Conservation (phyloP, 768 basidiomycete species). For the Mycena epipterygia region DNA sequence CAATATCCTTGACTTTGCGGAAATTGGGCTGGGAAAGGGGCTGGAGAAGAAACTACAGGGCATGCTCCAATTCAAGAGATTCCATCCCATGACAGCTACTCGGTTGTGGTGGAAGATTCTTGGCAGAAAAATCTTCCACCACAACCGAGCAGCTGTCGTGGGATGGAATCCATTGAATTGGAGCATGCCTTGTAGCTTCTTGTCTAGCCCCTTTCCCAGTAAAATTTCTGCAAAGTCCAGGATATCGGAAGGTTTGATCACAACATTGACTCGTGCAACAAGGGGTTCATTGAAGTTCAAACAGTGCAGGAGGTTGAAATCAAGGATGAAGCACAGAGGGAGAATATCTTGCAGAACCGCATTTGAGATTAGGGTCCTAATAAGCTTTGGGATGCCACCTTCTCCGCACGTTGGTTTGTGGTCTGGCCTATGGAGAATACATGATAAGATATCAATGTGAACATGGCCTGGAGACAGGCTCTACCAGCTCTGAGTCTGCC, state of each 20-base stretch:
- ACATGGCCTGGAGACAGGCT: constrained; percentile 11
- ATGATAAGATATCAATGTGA: constrained; percentile 17
- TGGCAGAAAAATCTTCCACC: too few relatives aligned
- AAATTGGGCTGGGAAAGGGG: constrained; percentile 1
- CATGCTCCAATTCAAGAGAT: constrained; percentile 12
- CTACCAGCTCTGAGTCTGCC: constrained; percentile 11
- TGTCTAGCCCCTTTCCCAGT: background rate
- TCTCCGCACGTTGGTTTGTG: constrained; percentile 15
- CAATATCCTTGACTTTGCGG: constrained; percentile 3
- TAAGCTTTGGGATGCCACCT: constrained; percentile 16
- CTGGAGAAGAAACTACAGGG: constrained; percentile 5
- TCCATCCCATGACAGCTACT: background rate
- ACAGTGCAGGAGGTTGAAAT: constrained; percentile 8
- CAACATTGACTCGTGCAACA: constrained; percentile 10
- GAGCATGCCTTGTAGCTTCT: constrained; percentile 19
- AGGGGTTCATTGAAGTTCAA: background rate
- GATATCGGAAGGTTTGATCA: constrained; percentile 13
- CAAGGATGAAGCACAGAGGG: constrained; percentile 14
- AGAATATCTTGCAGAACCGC: constrained; percentile 3
- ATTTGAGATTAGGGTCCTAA: constrained; percentile 14
- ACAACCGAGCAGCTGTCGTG: constrained; percentile 3
- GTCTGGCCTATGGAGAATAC: constrained; percentile 13
- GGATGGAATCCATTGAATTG: constrained; percentile 8
- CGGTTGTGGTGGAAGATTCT: background rate
- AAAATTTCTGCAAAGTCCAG: constrained; percentile 12